Evolutionary conservation across 345 rosid genomes (phyloP), one percentile per base, ranked within the genome.

Genomic region (Citrus sp.): DNA sequence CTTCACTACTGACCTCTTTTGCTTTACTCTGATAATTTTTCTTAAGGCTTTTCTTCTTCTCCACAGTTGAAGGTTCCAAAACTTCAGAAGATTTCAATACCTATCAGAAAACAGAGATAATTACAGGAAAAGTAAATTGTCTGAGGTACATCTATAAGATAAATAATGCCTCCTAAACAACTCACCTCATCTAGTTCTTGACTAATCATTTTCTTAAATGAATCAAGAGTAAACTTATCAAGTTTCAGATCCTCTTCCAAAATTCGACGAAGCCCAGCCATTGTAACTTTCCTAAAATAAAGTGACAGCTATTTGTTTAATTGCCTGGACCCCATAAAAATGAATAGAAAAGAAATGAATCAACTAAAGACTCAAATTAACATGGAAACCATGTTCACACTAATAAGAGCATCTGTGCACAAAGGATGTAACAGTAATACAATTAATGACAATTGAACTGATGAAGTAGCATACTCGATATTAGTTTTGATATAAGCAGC

Each of bases 241-340:
- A 94, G 87, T 69, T 86, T 77, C 81, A 96, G 94, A 87, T 96
- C 99, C 82, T 87, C 85, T 88, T 96, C 99, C 84, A 94, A 81
- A 70, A 90, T 88, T 38, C 98, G 87, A 77, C 97, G 97, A 76
- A 90, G 90, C 76, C 89, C 89, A 66, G 87, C 92, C 97, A 96
- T 87, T 24, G 98, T 89, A 77, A 93, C 80, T 77, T 84, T 69
- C 70, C 97, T 95, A 87, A 70, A 72, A 82, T 66, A 18, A 69
- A 79, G 58, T n/a, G 58, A 54, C 22, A 74, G 32, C 25, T 51
- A 40, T 42, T 68, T 77, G 59, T 72, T 64, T 67, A 67, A 59
- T 58, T 66, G 68, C 27, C 55, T n/a, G 22, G 32, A 25, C 22
- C 59, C 46, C 55, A 22, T 18, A 24, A 37, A 81, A 73, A 54